Evolutionary conservation across 2,329 filamentous ascomycete genomes (phyloP).

Genomic region (Trichoderma atrobrunneum): DNA sequence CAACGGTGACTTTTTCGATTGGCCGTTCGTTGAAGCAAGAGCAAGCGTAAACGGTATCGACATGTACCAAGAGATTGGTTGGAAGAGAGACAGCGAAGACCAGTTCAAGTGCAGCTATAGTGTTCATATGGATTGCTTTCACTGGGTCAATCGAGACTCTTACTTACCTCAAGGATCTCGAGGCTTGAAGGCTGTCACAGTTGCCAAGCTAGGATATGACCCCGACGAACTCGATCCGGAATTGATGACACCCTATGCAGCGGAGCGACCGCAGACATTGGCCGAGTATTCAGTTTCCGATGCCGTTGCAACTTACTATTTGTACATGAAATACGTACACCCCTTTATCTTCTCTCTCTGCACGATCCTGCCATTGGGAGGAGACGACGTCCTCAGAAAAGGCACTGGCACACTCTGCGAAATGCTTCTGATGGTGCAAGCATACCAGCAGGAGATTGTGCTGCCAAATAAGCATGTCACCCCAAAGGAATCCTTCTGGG

Average conservation of each 20-base stretch:
- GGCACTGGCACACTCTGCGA: conserved; percentile 98
- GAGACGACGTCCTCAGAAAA: conserved; percentile 90
- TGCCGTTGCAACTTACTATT: conserved; percentile 95
- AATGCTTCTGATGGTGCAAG: conserved; percentile 99
- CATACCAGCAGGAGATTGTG: conserved; percentile 86
- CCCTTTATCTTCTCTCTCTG: conserved; percentile 99
- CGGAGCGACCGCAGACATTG: conserved; percentile 85
- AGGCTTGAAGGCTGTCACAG: conserved; percentile 95
- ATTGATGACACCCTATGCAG: conserved; percentile 90
- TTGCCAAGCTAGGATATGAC: conserved; percentile 96
- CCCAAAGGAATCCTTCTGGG: conserved; percentile 90
- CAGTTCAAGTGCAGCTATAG: conserved; percentile 96
- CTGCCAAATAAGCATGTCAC: conserved; percentile 94
- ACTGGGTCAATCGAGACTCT: conserved; percentile 98
- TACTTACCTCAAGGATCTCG: conserved; percentile 96
- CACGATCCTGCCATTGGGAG: conserved; percentile 89
- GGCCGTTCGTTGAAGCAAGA: conserved; percentile 94
- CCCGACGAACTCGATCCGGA: conserved; percentile 97
- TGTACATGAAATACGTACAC: conserved; percentile 99
- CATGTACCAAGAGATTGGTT: conserved; percentile 98
- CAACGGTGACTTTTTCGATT: conserved; percentile 99
- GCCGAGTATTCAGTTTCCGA: conserved; percentile 99
- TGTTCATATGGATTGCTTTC: conserved; percentile 98
- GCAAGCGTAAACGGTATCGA: conserved; percentile 94
- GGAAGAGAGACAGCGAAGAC: conserved; percentile 91